phyloP scores from a whole-genome alignment of 768 basidiomycete genomes.

The Amanita polypyramis region DNA sequence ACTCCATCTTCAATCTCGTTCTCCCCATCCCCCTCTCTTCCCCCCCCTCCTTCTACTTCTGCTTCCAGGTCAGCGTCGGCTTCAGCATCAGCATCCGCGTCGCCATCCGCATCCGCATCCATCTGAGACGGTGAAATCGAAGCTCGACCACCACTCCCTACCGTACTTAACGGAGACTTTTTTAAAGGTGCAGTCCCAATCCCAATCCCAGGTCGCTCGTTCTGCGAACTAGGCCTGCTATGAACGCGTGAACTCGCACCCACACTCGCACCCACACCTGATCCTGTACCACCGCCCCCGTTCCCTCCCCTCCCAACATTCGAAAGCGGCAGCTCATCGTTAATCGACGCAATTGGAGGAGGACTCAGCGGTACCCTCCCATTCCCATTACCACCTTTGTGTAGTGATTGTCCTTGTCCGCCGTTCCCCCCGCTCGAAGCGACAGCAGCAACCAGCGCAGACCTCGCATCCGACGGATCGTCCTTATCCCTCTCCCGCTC shows the following conservation, averaged over 20 bases:
- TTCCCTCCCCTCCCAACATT: slow-evolving; percentile 18
- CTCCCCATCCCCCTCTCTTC: slow-evolving; percentile 28
- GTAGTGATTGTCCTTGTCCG: background rate
- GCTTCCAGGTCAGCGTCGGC: slow-evolving; percentile 25
- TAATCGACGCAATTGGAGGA: slow-evolving; percentile 7
- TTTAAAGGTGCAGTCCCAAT: slow-evolving; percentile 5
- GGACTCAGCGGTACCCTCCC: slow-evolving; percentile 9
- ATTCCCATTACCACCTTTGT: slow-evolving; percentile 13
- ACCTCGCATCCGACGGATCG: slow-evolving; percentile 1
- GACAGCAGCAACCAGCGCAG: slow-evolving; percentile 6
- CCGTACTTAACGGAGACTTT: slow-evolving; percentile 10
- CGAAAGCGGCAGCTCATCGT: slow-evolving; percentile 17
- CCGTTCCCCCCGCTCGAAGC: background rate
- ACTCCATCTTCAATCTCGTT: slow-evolving; percentile 15
- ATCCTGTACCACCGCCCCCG: background rate
- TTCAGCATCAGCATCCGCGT: slow-evolving; percentile 18
- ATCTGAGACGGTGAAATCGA: slow-evolving; percentile 7
- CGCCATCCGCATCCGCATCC: slow-evolving; percentile 15
- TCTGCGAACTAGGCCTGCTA: slow-evolving; percentile 16
- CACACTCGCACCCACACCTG: background rate
- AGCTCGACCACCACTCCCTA: slow-evolving; percentile 4
- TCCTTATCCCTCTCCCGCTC: slow-evolving; percentile 6
- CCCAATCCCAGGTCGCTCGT: slow-evolving; percentile 1
- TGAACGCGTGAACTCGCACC: slow-evolving; percentile 8
- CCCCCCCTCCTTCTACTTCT: slow-evolving; percentile 23